Conservation (phyloP, 257 asterid genomes). For the Salvia hispanica region DNA sequence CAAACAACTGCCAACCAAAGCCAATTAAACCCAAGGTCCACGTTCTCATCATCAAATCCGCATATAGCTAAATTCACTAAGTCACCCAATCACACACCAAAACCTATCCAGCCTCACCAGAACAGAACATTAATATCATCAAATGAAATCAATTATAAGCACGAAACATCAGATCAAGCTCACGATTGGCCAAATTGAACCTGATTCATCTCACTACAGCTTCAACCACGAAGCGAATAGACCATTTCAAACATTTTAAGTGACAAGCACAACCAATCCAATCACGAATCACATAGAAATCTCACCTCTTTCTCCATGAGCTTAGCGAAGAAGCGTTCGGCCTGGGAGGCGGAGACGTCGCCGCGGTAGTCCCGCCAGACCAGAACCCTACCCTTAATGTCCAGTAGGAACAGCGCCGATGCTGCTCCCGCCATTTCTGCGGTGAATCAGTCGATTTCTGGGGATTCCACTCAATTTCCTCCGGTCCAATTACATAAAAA, state of each 20-base stretch:
- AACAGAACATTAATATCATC: constrained; percentile 3
- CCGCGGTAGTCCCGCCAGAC: constrained; percentile 99
- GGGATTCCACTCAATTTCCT: not conserved
- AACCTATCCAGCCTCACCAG: constrained; percentile 6
- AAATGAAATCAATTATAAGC: constrained; percentile 18
- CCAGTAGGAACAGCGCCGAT: constrained; percentile 99
- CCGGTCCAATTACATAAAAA: constrained; percentile 27
- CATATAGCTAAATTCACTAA: constrained; percentile 16
- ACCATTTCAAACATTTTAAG: not conserved
- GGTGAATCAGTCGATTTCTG: constrained; percentile 14
- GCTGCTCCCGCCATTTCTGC: constrained; percentile 92
- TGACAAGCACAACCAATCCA: constrained; percentile 1
- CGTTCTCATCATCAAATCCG: constrained; percentile 26
- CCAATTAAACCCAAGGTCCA: constrained; percentile 12
- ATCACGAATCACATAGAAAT: constrained; percentile 17
- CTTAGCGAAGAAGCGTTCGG: constrained; percentile 90
- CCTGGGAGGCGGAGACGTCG: constrained; percentile 83
- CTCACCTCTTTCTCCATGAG: constrained; percentile 86
- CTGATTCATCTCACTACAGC: constrained; percentile 19
- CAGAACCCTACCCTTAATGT: constrained; percentile 88
- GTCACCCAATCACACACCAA: constrained; percentile 4
- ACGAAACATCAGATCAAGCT: constrained; percentile 38
- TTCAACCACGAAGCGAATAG: not conserved
- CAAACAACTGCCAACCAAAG: not conserved
- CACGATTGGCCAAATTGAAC: constrained; percentile 18